Conservation (phyloP, 139 green algal genomes). For the Zygnema cylindricum region DNA sequence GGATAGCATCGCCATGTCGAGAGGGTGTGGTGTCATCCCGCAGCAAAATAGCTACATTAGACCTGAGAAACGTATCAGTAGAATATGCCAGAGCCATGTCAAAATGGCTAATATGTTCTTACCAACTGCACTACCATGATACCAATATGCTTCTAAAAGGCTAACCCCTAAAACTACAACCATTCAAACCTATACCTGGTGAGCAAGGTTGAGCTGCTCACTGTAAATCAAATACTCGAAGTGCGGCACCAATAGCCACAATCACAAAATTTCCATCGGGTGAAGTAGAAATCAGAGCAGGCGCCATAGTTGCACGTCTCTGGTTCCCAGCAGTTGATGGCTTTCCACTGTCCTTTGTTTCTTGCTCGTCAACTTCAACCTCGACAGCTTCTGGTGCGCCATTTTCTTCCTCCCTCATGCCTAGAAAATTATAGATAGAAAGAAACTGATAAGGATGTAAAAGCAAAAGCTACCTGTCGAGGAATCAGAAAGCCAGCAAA, state of each 20-base stretch:
- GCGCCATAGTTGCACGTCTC: conserved; percentile 11
- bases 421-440: no score
- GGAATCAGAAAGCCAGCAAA: no score
- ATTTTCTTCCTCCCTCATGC: neutral
- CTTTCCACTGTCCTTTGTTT: neutral
- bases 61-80: conserved; percentile 20
- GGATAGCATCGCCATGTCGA: conserved; percentile 39
- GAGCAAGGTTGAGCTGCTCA: conserved; percentile 12
- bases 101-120: neutral
- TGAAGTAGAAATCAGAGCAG: conserved; percentile 18
- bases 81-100: neutral
- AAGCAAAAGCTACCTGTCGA: no score
- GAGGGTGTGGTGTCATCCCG: conserved; percentile 31
- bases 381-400: neutral
- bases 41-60: conserved; percentile 15
- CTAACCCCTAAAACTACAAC: no score
- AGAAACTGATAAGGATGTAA: no score
- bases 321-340: neutral
- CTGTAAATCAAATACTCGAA: conserved; percentile 33
- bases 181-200: conserved; percentile 20
- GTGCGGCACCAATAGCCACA: conserved; percentile 33
- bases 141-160: neutral
- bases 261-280: neutral
- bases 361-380: neutral
- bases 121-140: no score